Evolutionary conservation across 805 yeast species (phyloP).

Genomic region (Zygoascus flipseniorum): DNA sequence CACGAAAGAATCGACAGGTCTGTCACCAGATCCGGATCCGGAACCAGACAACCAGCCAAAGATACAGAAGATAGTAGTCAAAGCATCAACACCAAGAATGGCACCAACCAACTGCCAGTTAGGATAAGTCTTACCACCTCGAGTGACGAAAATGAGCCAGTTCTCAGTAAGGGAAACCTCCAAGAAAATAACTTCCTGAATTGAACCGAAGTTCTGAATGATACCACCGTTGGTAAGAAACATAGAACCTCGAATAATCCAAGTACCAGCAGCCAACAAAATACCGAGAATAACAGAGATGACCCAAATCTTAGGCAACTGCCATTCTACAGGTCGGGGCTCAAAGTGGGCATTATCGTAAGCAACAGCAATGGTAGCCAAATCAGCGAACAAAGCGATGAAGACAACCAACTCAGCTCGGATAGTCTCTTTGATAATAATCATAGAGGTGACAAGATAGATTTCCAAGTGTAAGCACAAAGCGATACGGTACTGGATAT

Average conservation of each 20-base stretch:
- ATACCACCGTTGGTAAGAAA: constrained; percentile 73
- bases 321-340: constrained; percentile 92
- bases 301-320: constrained; percentile 96
- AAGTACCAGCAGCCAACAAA: constrained; percentile 82
- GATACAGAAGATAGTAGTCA: constrained; percentile 83
- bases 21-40: constrained; percentile 25
- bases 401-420: constrained; percentile 86
- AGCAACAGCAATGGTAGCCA: constrained; percentile 95
- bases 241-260: constrained; percentile 93
- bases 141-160: constrained; percentile 94
- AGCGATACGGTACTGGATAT: constrained; percentile 97
- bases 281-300: constrained; percentile 83
- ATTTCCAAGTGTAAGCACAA: constrained; percentile 89
- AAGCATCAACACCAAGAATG: constrained; percentile 80
- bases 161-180: constrained; percentile 92
- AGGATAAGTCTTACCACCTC: constrained; percentile 99
- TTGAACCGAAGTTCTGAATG: constrained; percentile 89
- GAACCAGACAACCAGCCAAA: constrained; percentile 77
- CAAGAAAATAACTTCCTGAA: constrained; percentile 90
- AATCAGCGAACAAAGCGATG: constrained; percentile 95
- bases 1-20: constrained; percentile 39
- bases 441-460: constrained; percentile 93
- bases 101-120: constrained; percentile 96
- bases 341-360: constrained; percentile 95
- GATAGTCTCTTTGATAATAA: constrained; percentile 80